Evolutionary conservation across 108 stramenopile species (phyloP).

Genomic region (Skeletonema costatum): DNA sequence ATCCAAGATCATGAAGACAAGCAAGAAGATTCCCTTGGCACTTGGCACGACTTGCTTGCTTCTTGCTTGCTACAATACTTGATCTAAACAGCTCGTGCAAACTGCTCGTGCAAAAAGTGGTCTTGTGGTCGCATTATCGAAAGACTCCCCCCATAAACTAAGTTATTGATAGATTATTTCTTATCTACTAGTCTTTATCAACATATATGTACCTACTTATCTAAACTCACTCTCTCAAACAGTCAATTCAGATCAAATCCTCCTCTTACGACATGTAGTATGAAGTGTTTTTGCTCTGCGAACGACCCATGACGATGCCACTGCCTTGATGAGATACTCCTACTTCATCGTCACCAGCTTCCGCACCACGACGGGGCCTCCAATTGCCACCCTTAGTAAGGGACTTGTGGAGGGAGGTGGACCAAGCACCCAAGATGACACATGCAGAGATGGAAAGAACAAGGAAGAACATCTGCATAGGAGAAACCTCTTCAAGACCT

Average conservation of each 20-base stretch:
- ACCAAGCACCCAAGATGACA: constrained; percentile 17
- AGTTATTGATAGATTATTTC: too few species aligned
- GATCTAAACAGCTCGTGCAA: too few species aligned
- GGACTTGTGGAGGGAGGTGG: constrained; percentile 19
- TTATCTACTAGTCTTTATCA: too few species aligned
- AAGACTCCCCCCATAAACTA: too few species aligned
- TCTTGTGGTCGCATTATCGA: too few species aligned
- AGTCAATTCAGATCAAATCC: neutral
- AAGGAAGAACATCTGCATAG: constrained; percentile 35
- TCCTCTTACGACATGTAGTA: constrained; percentile 27
- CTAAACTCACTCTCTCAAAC: too few species aligned
- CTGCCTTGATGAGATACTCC: neutral
- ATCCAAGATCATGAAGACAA: too few species aligned
- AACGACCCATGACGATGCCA: constrained; percentile 19
- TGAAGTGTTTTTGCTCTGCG: constrained; percentile 20
- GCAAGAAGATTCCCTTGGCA: too few species aligned
- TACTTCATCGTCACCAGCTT: neutral
- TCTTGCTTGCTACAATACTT: too few species aligned
- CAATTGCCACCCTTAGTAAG: constrained; percentile 31
- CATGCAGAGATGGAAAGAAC: constrained; percentile 17
- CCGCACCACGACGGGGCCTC: constrained; percentile 26
- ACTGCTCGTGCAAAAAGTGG: too few species aligned
- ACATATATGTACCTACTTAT: too few species aligned
- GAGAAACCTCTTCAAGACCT: constrained; percentile 22
- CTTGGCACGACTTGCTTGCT: too few species aligned